Conservation (phyloP, 352 stramenopile genomes). For the Aphanomyces euteiches region DNA sequence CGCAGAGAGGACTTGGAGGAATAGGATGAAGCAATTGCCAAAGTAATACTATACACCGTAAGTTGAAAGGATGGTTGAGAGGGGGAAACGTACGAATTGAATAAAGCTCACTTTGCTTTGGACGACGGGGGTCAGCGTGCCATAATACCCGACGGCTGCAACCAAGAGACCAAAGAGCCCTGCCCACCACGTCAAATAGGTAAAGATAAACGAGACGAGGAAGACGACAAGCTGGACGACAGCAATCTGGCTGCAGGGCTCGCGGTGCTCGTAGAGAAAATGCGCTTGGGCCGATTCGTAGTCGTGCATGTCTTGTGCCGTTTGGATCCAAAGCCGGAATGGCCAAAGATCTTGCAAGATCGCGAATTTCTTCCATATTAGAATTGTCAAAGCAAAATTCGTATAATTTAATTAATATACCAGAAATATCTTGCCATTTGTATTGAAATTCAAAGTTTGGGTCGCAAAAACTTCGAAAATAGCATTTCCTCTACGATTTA, state of each 20-base stretch:
- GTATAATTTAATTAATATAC: slow-evolving; percentile 4
- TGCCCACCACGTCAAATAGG: slow-evolving; percentile 76
- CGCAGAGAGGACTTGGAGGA: slow-evolving; percentile 66
- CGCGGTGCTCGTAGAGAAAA: slow-evolving; percentile 81
- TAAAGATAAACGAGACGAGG: slow-evolving; percentile 71
- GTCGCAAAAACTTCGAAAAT: too few species aligned
- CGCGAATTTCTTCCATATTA: neutral
- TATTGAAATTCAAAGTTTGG: neutral
- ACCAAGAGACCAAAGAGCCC: slow-evolving; percentile 75
- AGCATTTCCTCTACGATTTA: too few species aligned
- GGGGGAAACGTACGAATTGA: slow-evolving; percentile 60
- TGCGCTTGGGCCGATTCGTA: slow-evolving; percentile 66
- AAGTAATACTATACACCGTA: slow-evolving; percentile 66
- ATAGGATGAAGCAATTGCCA: slow-evolving; percentile 81
- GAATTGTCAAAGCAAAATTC: neutral
- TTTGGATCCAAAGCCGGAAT: slow-evolving; percentile 17
- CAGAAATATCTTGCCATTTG: neutral
- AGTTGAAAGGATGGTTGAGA: neutral
- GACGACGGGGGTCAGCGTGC: slow-evolving; percentile 73
- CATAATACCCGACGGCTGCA: slow-evolving; percentile 77
- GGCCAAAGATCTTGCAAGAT: slow-evolving; percentile 16
- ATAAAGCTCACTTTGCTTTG: slow-evolving; percentile 88
- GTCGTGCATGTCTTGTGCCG: slow-evolving; percentile 52
- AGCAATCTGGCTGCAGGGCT: slow-evolving; percentile 78
- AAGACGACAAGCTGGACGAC: slow-evolving; percentile 68